phyloP scores from a whole-genome alignment of 2,329 filamentous ascomycete species.

The Colletotrichum neosansevieriae region DNA sequence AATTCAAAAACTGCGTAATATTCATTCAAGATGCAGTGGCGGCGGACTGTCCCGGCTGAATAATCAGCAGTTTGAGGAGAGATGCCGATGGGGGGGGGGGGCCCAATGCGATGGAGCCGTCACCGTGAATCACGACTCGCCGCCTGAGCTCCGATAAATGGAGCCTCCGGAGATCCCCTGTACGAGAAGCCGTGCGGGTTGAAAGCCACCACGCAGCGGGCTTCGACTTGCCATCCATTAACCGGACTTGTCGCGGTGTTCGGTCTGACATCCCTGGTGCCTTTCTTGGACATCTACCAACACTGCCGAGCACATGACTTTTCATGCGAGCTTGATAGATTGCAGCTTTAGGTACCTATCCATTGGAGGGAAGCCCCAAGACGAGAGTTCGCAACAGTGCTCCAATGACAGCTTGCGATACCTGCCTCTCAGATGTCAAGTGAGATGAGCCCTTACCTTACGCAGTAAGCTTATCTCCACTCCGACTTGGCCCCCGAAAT shows the following conservation, averaged over 20 bases:
- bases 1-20: slow-evolving; percentile 1
- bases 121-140: slow-evolving; percentile 35
- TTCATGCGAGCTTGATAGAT: background rate
- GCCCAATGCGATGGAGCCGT: slow-evolving; percentile 33
- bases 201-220: background rate
- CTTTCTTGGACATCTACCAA: background rate
- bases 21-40: slow-evolving; percentile 22
- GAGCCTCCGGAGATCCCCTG: slow-evolving; percentile 35
- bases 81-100: slow-evolving; percentile 17
- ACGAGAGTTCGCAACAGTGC: slow-evolving; percentile 4
- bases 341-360: background rate
- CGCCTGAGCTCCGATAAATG: slow-evolving; percentile 35
- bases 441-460: slow-evolving; percentile 22
- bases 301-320: background rate
- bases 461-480: slow-evolving; percentile 36
- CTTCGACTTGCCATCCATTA: slow-evolving; percentile 24
- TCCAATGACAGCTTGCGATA: slow-evolving; percentile 20
- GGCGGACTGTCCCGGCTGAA: slow-evolving; percentile 31
- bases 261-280: background rate
- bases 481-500: slow-evolving; percentile 25
- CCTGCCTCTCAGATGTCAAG: slow-evolving; percentile 15
- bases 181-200: slow-evolving; percentile 24
- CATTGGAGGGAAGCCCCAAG: background rate
- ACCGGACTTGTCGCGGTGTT: slow-evolving; percentile 31
- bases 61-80: slow-evolving; percentile 34